These are phyloP conservation scores for Lachnellula occidentalis DNA, from an alignment of 2,329 filamentous ascomycete genomes.

Conservation along the genomic window DNA sequence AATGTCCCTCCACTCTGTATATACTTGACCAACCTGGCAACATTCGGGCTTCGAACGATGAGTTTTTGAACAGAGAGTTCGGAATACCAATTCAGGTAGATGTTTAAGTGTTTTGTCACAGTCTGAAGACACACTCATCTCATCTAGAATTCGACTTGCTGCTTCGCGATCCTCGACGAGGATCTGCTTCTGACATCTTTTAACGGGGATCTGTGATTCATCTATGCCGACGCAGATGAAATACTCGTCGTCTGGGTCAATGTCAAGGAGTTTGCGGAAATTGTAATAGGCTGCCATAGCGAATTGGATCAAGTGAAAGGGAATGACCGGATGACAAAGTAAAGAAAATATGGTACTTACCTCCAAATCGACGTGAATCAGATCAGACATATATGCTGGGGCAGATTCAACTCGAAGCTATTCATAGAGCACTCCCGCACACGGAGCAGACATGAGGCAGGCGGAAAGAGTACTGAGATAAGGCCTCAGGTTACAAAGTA, in stretches of 20 bases:
- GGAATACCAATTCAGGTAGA: conserved; percentile 3
- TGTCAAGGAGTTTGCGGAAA: conserved; percentile 1
- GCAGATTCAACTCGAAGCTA: neutral
- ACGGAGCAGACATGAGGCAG: neutral
- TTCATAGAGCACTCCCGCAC: neutral
- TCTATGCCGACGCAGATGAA: neutral
- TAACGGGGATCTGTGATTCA: neutral
- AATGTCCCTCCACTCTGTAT: conserved; percentile 4
- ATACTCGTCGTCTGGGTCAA: neutral
- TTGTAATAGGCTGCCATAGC: conserved; percentile 1
- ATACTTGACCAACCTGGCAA: neutral
- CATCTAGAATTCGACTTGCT: neutral
- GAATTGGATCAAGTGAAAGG: neutral
- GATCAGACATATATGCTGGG: neutral
- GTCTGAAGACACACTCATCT: conserved; percentile 1
- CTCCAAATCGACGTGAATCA: neutral
- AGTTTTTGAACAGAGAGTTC: neutral
- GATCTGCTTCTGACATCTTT: conserved; percentile 1
- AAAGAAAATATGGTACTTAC: neutral
- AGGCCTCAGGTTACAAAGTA: neutral
- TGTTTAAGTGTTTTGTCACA: conserved; percentile 1
- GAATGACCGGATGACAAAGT: neutral
- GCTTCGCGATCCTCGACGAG: neutral
- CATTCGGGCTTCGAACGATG: neutral
- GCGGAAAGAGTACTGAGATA: neutral